A percentile compares a stretch with the other conserved stretches of the same genome.
phyloP scores from a whole-genome alignment of 2,329 filamentous ascomycete genomes.

The Pyrenophora teres region DNA sequence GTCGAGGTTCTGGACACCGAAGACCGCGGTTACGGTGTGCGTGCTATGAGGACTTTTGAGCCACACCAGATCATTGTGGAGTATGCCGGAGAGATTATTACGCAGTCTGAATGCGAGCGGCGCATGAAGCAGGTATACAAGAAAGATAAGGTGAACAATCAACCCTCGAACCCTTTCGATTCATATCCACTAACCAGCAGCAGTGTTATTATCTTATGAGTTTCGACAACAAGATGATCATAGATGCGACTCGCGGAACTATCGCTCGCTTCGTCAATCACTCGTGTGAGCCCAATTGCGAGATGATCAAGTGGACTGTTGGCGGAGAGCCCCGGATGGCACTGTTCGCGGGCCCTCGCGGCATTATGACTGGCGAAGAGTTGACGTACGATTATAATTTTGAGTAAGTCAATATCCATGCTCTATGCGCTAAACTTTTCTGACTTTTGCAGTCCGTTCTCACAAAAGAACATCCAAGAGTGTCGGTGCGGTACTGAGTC shows the following conservation, averaged over 20 bases:
- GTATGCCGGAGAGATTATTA: conserved; percentile 97
- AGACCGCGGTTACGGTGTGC: conserved; percentile 88
- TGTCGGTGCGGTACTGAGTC: conserved; percentile 66
- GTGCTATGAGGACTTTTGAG: conserved; percentile 84
- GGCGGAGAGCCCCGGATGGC: conserved; percentile 94
- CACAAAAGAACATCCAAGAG: conserved; percentile 65
- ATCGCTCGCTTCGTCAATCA: conserved; percentile 99
- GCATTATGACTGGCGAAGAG: conserved; percentile 93
- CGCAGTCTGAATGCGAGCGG: conserved; percentile 87
- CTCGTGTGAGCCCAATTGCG: conserved; percentile 93
- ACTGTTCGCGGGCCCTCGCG: conserved; percentile 86
- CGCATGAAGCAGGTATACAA: conserved; percentile 95
- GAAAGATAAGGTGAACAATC: conserved; percentile 75
- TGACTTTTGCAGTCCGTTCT: conserved; percentile 45
- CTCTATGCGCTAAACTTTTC: not conserved
- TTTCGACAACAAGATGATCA: conserved; percentile 98
- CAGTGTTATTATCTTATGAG: conserved; percentile 99
- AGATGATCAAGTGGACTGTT: conserved; percentile 98
- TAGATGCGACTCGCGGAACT: conserved; percentile 93
- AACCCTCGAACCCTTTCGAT: not conserved
- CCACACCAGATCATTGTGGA: conserved; percentile 97
- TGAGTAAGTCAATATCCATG: conserved; percentile 54
- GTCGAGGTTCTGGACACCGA: conserved; percentile 92
- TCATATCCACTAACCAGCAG: conserved; percentile 21
- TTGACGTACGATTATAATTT: conserved; percentile 91